These are phyloP conservation scores for Stagonosporopsis rhizophila DNA, from an alignment of 2,329 filamentous ascomycete genomes.

Conservation along the genomic window DNA sequence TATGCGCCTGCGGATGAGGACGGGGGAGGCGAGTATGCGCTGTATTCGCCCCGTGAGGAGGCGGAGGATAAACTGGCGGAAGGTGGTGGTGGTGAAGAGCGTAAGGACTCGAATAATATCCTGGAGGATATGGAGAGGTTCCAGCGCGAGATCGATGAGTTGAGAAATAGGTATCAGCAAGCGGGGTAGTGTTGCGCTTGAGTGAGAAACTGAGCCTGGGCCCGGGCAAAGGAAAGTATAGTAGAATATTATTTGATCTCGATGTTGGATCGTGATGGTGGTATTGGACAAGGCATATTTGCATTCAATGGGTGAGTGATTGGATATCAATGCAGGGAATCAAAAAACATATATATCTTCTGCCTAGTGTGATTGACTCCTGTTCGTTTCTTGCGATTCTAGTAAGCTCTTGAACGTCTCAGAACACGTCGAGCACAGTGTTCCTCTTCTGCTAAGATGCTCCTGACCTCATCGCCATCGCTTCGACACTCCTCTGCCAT, in stretches of 20 bases:
- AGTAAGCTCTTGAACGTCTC: not conserved
- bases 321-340: not conserved
- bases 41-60: conserved; percentile 42
- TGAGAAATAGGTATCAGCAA: conserved; percentile 40
- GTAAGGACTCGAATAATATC: conserved; percentile 38
- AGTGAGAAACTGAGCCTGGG: not conserved
- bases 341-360: not conserved
- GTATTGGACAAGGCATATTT: not conserved
- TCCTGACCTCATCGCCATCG: no score
- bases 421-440: not conserved
- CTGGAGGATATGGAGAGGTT: conserved; percentile 51
- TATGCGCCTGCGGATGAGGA: conserved; percentile 31
- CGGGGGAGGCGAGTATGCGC: conserved; percentile 27
- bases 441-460: no score
- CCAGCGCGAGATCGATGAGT: conserved; percentile 49
- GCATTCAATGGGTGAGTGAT: not conserved
- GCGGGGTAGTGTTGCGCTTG: conserved; percentile 12
- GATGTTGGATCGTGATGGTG: not conserved
- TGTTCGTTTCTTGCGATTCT: not conserved
- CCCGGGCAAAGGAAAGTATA: not conserved
- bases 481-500: not conserved
- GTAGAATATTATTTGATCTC: not conserved
- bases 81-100: not conserved
- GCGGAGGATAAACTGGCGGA: conserved; percentile 25
- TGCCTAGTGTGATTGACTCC: not conserved